Percentiles rank a stretch among this genome's conserved stretches.
Evolutionary conservation across 768 basidiomycete species (phyloP).

Genomic region (Xanthoconium stramineum): DNA sequence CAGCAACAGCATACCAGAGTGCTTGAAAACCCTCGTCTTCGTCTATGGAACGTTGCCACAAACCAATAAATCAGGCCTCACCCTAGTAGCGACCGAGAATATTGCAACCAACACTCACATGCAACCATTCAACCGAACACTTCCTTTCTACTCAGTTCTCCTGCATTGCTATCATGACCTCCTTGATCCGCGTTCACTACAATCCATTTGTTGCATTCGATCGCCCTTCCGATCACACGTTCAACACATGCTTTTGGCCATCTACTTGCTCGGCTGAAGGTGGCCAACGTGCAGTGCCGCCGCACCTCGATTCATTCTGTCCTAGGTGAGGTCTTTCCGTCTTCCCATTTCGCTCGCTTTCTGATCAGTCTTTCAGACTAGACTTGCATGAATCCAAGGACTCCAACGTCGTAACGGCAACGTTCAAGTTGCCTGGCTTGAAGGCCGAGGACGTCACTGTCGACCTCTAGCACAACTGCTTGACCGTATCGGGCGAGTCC

Average conservation of each 20-base stretch:
- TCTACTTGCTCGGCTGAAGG: background rate
- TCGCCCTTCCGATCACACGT: background rate
- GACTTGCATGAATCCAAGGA: conserved; percentile 44
- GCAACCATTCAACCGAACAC: no score
- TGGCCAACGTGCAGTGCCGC: background rate
- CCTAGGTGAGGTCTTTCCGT: conserved; percentile 14
- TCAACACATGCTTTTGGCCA: conserved; percentile 5
- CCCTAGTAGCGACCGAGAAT: no score
- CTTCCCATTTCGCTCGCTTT: accelerated
- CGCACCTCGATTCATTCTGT: conserved; percentile 5
- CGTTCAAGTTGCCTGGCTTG: conserved; percentile 52
- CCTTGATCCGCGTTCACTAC: conserved; percentile 7
- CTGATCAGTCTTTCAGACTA: conserved; percentile 23
- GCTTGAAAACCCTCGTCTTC: background rate
- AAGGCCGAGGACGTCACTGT: conserved; percentile 47
- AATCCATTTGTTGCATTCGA: background rate
- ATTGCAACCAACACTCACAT: background rate
- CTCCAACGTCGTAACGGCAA: conserved; percentile 44
- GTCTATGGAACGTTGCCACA: background rate
- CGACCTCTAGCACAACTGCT: conserved; percentile 38
- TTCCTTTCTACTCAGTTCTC: background rate
- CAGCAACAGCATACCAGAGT: background rate
- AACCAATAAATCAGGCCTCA: background rate
- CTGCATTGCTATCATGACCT: background rate
- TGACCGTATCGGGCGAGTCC: conserved; percentile 48